Conservation (phyloP, 2,329 filamentous ascomycete genomes). For the Pseudogymnoascus sp. region DNA sequence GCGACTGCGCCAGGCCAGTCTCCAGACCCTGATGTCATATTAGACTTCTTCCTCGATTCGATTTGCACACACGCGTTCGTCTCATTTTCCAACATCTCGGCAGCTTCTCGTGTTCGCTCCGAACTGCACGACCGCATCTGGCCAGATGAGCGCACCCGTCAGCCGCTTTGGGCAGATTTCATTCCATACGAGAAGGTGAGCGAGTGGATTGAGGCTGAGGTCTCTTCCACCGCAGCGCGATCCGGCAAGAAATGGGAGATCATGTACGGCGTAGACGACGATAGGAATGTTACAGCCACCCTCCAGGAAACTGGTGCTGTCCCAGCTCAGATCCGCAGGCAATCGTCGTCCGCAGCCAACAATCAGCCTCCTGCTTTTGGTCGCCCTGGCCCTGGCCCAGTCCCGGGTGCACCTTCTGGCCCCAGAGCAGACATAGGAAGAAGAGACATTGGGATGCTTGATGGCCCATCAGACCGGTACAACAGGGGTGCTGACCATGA, state of each 20-base stretch:
- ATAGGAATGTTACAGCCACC: slow-evolving; percentile 45
- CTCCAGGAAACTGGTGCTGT: slow-evolving; percentile 41
- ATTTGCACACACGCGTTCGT: slow-evolving; percentile 86
- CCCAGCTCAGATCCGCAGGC: slow-evolving; percentile 10
- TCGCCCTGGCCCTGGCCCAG: background rate
- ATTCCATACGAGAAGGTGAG: slow-evolving; percentile 65
- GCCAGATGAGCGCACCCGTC: slow-evolving; percentile 79
- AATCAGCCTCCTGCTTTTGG: background rate
- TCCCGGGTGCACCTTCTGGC: slow-evolving; percentile 24
- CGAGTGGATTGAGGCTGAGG: slow-evolving; percentile 67
- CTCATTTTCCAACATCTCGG: slow-evolving; percentile 57
- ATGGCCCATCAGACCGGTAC: background rate
- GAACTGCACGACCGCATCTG: slow-evolving; percentile 71
- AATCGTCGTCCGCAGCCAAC: background rate
- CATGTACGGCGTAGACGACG: slow-evolving; percentile 51
- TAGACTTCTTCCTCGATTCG: slow-evolving; percentile 68
- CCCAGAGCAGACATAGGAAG: slow-evolving; percentile 22
- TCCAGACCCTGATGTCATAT: slow-evolving; percentile 47
- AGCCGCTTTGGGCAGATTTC: slow-evolving; percentile 82
- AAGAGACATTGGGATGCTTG: background rate
- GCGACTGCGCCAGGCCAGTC: slow-evolving; percentile 49
- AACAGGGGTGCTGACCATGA: background rate
- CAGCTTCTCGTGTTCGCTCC: slow-evolving; percentile 68
- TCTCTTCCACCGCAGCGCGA: slow-evolving; percentile 35
- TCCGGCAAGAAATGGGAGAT: slow-evolving; percentile 59